Percentiles rank a stretch among this genome's conserved stretches.
These are phyloP conservation scores for Selenicereus undatus DNA, from an alignment of 148 eudicot genomes.

Conservation along the genomic window DNA sequence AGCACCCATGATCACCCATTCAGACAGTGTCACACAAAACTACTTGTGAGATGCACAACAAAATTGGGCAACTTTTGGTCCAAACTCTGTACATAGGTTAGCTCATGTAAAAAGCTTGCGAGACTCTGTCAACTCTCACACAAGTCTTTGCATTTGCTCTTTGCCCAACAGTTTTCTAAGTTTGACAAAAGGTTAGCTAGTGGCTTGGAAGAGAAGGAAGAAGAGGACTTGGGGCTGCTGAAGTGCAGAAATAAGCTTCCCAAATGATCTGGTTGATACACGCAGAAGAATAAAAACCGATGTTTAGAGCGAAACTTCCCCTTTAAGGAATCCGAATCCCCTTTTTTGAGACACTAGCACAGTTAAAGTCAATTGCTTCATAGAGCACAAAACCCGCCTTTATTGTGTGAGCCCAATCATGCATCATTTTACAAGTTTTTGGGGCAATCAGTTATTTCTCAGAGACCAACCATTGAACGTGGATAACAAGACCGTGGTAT, in stretches of 20 bases:
- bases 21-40: neutral
- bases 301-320: no score
- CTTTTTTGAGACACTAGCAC: no score
- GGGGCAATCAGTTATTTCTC: neutral
- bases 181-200: neutral
- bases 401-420: no score
- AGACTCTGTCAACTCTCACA: neutral
- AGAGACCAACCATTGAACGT: neutral
- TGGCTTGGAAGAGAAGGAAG: neutral
- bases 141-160: neutral
- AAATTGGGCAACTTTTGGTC: neutral
- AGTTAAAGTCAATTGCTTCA: no score
- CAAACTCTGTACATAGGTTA: neutral
- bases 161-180: neutral
- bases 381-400: no score
- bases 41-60: neutral
- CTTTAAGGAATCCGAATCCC: no score
- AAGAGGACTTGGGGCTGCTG: neutral
- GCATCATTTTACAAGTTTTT: no score
- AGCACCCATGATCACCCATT: neutral
- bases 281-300: no score
- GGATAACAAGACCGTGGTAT: neutral
- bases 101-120: neutral
- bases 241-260: neutral
- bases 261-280: no score